Evolutionary conservation across 352 stramenopile genomes (phyloP).

Genomic region (Phytopythium montanum): DNA sequence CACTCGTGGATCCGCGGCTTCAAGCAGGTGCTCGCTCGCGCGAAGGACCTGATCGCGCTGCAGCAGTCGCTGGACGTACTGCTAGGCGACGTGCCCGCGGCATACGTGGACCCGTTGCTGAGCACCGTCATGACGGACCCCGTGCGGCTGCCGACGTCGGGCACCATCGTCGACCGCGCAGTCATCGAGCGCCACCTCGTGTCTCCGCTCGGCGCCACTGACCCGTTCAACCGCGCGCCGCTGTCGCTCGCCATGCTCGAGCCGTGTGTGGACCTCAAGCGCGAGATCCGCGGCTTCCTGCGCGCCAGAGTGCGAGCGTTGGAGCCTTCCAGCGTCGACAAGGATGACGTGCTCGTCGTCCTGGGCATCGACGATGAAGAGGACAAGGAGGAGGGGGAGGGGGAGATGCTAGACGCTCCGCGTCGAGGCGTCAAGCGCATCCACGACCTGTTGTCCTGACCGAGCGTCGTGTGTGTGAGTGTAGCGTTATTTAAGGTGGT

Average conservation of each 20-base stretch:
- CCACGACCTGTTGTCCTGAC: not conserved
- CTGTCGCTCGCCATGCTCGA: constrained; percentile 66
- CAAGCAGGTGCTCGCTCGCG: constrained; percentile 34
- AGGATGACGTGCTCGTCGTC: constrained; percentile 53
- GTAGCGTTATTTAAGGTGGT: not conserved
- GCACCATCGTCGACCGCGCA: constrained; percentile 87
- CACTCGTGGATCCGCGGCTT: constrained; percentile 49
- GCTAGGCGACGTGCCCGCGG: constrained; percentile 89
- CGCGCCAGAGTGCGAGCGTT: constrained; percentile 42
- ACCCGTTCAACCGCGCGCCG: constrained; percentile 95
- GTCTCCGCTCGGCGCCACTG: constrained; percentile 47
- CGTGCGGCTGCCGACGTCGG: constrained; percentile 86
- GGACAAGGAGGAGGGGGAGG: constrained; percentile 17
- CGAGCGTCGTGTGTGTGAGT: not conserved
- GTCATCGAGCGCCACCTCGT: constrained; percentile 96
- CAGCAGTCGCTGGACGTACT: constrained; percentile 72
- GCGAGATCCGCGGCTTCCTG: constrained; percentile 61
- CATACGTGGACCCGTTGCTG: constrained; percentile 92
- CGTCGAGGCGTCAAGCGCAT: constrained; percentile 4
- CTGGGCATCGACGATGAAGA: constrained; percentile 43
- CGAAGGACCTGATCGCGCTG: constrained; percentile 55
- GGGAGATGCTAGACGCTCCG: not conserved
- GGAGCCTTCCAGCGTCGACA: constrained; percentile 20
- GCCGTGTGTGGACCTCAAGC: constrained; percentile 43
- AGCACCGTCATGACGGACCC: constrained; percentile 94